Evolutionary conservation across 2,329 filamentous ascomycete genomes (phyloP).

Genomic region (Fusarium tupiense): DNA sequence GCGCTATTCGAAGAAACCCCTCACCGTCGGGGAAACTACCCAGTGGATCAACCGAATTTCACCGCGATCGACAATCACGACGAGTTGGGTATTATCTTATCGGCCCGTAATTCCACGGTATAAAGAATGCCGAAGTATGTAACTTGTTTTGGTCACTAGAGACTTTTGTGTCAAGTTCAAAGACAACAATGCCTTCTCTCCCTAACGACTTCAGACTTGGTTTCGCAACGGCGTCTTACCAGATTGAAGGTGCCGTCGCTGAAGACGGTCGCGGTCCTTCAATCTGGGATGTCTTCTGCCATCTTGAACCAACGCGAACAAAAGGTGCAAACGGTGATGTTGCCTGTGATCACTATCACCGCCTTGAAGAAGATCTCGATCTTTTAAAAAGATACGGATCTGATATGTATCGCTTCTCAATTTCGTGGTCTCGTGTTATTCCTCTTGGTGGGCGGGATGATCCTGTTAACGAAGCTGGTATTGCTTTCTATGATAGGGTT

Average conservation of each 20-base stretch:
- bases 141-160: neutral
- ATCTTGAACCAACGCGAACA: constrained; percentile 53
- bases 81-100: constrained; percentile 7
- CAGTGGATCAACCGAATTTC: neutral
- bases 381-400: constrained; percentile 67
- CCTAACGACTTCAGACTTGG: constrained; percentile 51
- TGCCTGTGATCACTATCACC: constrained; percentile 56
- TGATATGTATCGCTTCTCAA: constrained; percentile 70
- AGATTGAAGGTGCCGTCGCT: constrained; percentile 56
- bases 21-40: constrained; percentile 8
- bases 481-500: constrained; percentile 68
- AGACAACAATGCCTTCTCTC: constrained; percentile 4
- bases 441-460: constrained; percentile 71
- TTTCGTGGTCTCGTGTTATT: constrained; percentile 74
- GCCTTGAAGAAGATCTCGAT: constrained; percentile 63
- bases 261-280: constrained; percentile 54
- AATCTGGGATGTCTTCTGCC: constrained; percentile 56
- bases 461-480: constrained; percentile 68
- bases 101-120: constrained; percentile 21
- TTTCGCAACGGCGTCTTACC: constrained; percentile 54
- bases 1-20: constrained; percentile 2
- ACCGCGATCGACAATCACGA: neutral
- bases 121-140: constrained; percentile 13
- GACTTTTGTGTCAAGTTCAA: neutral
- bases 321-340: constrained; percentile 58